Evolutionary conservation across 345 rosid genomes (phyloP).

Genomic region (Chamaenerion angustifolium): DNA sequence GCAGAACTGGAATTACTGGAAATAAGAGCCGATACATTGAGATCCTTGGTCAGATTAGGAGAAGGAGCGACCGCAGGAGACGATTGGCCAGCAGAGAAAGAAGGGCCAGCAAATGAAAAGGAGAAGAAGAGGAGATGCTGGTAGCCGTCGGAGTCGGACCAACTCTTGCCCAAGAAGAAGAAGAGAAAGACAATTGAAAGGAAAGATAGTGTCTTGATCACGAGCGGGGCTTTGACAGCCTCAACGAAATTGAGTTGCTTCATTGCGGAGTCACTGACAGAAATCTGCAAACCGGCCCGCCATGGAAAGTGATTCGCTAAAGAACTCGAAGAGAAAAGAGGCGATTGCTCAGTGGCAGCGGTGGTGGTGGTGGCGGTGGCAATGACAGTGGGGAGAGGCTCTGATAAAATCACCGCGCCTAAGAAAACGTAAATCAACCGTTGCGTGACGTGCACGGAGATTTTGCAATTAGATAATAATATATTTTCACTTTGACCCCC

Average conservation of each 20-base stretch:
- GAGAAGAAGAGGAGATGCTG: slow-evolving; percentile 69
- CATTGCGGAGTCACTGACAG: slow-evolving; percentile 19
- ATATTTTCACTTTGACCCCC: too few relatives aligned
- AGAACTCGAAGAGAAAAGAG: too few relatives aligned
- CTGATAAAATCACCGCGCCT: too few relatives aligned
- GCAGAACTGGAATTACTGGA: background rate
- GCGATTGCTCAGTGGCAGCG: too few relatives aligned
- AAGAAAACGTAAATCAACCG: too few relatives aligned
- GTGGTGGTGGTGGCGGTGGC: too few relatives aligned
- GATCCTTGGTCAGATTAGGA: slow-evolving; percentile 33
- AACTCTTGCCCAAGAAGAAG: slow-evolving; percentile 81
- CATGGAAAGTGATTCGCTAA: too few relatives aligned
- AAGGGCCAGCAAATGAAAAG: slow-evolving; percentile 26
- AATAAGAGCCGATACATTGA: slow-evolving; percentile 36
- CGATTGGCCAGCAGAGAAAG: slow-evolving; percentile 21
- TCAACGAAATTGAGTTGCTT: slow-evolving; percentile 24
- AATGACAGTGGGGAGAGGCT: too few relatives aligned
- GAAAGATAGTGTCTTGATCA: slow-evolving; percentile 34
- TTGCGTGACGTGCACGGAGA: too few relatives aligned
- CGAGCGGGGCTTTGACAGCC: slow-evolving; percentile 22
- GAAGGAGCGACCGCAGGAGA: slow-evolving; percentile 48
- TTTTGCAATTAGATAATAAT: too few relatives aligned
- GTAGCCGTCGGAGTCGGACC: slow-evolving; percentile 60
- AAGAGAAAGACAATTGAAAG: slow-evolving; percentile 41
- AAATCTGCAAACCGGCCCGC: too few relatives aligned